Evolutionary conservation across 176 grass and related monocot species (phyloP), one percentile per base, ranked within the genome.

Genomic region (Juncus inflexus): DNA sequence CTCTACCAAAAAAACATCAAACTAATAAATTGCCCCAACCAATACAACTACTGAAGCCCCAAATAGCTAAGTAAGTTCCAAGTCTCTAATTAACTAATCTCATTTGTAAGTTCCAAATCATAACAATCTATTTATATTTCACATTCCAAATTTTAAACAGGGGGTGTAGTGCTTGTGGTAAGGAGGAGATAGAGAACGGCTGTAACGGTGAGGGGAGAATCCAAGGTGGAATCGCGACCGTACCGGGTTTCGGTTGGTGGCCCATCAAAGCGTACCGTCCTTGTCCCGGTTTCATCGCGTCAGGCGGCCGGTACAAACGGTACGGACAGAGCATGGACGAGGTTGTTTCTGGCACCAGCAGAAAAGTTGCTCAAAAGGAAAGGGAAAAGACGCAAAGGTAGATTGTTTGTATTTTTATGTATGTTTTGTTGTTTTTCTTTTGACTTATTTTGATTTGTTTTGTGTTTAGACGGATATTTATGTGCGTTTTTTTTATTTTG

Each of bases 191-290:
- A 12, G 83, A 99, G 78, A 78, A 58, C 35, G 88, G 88, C 36
- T 99, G 88, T 88, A 99, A 92, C 3, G 83, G 94, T n/a, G 83
- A 99, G 69, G 88, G 94, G 9, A 74, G 94, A 65, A 92, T 99
- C 64, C 86, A 92, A 73, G 88, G 94, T 5, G 94, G 94, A 65
- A 92, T 99, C 53, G 94, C 88, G 39, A 64, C 88, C 12, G 85
- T 99, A 7, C 94, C 85, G 0, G 86, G 89, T 41, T 89, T 99
- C 5, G 80, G 94, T 51, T 99, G 88, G 94, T 99, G 85, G 88
- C 88, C 88, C 0, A 99, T 92, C 77, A 99, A 99, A 79, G 94
- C 88, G 2, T 99, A 81, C 67, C 73, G 94, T 9, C 94, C 94
- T 6, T 97, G 94, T 75, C 94, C 94, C 0, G 80, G 80, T 54